Base-by-base conservation (phyloP, 2,329 filamentous ascomycete species). In the Colletotrichum lini region DNA sequence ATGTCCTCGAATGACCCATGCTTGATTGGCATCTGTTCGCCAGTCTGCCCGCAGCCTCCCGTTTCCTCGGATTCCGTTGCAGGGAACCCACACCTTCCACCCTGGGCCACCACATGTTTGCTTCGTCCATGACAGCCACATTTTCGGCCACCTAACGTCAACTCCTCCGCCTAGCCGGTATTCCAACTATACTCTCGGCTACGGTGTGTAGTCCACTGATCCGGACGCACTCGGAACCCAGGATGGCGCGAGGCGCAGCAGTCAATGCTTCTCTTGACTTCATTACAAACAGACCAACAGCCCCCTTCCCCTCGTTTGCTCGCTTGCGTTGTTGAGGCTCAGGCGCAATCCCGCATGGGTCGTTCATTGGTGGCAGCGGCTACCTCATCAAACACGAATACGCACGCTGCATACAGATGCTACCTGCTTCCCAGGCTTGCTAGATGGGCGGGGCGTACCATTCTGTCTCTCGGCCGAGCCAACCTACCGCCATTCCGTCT, bases 41-140 rank as follows among this genome's bases (percentile, higher is more conserved):
- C 35, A 38, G 35, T 38, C 35, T 2, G 35, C 40, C 60, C 45
- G 21, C 35, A 10, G 38, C 49, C 21, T 44, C 47, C 68, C 65
- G 68, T 38, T 42, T 30, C 38, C 65, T 68, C 52, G 68, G 68
- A 40, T 47, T 68, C 57, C 65, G 47, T 62, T 45, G 52, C 68
- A 68, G 45, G 44, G 52, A 68, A 47, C 68, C 35, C n/a, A 47
- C 10, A 45, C n/a, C 45, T 26, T 42, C 50, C 50, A 62, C 58
- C 45, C 45, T 40, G 21, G 58, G 50, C 67, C 50, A 58, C 44
- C 16, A 18, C 47, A 42, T 42, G 9, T 10, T 10, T 10, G 35
- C 35, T 38, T 38, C 49, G 12, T 62, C 68, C 8, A 71, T 68
- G 68, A 68, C 65, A 71, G 68, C 47, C 68, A 71, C 58, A 71